These are phyloP conservation scores for Pestalotiopsis sp. DNA, from an alignment of 2,329 filamentous ascomycete species.

Conservation along the genomic window DNA sequence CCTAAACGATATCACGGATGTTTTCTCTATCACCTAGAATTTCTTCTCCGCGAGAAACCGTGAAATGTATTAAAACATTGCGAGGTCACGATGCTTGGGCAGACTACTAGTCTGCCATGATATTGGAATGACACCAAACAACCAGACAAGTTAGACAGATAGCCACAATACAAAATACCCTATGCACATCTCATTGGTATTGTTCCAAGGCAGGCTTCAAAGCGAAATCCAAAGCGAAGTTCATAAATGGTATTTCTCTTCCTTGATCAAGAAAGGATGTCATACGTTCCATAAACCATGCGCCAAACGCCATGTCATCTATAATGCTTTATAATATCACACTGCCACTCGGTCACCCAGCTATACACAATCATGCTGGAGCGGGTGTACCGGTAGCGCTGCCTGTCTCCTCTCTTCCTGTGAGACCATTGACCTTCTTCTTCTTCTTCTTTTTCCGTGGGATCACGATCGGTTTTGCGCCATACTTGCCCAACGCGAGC, in stretches of 20 bases:
- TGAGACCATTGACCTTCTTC: constrained; percentile 61
- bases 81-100: not conserved
- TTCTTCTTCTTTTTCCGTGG: constrained; percentile 76
- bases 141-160: not conserved
- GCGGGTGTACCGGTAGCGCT: constrained; percentile 64
- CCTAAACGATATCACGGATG: too few relatives aligned
- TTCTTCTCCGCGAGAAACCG: not conserved
- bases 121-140: not conserved
- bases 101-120: not conserved
- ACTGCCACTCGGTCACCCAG: not conserved
- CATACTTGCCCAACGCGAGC: constrained; percentile 76
- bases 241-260: too few relatives aligned
- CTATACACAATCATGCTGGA: constrained; percentile 30
- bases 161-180: not conserved
- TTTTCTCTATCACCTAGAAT: not conserved
- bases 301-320: not conserved
- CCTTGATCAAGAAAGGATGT: not conserved
- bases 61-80: not conserved
- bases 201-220: not conserved
- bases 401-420: constrained; percentile 56
- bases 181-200: not conserved
- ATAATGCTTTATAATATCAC: not conserved
- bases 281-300: not conserved
- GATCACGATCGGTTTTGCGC: constrained; percentile 75
- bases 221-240: not conserved